Evolutionary conservation across 176 grass and related monocot species (phyloP).

Genomic region (Ensete glaucum): DNA sequence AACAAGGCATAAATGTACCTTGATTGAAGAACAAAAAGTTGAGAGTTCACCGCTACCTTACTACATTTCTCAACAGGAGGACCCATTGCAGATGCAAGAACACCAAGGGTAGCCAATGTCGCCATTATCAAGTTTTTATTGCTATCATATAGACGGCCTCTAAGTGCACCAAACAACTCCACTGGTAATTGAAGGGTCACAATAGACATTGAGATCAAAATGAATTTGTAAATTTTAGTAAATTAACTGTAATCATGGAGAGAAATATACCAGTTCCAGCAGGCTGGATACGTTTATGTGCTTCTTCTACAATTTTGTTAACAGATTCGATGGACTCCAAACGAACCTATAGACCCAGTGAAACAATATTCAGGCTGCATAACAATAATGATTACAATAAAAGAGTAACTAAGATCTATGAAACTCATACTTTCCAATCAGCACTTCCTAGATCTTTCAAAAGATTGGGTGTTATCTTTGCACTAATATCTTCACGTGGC

Average conservation of each 20-base stretch:
- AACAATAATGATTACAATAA: not conserved
- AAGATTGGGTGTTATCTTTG: slow-evolving; percentile 74
- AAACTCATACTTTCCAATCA: slow-evolving; percentile 78
- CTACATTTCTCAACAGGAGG: slow-evolving; percentile 88
- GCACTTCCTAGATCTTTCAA: slow-evolving; percentile 81
- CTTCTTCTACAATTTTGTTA: slow-evolving; percentile 97
- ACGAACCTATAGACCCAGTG: slow-evolving; percentile 47
- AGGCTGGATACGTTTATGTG: slow-evolving; percentile 93
- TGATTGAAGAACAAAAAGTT: not conserved
- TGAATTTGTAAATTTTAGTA: not conserved
- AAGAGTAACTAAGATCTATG: not conserved
- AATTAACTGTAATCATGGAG: not conserved
- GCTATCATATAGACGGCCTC: slow-evolving; percentile 77
- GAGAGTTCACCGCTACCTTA: slow-evolving; percentile 44
- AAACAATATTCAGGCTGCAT: slow-evolving; percentile 1
- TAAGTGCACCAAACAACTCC: slow-evolving; percentile 75
- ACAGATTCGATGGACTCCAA: slow-evolving; percentile 79
- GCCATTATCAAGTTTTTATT: slow-evolving; percentile 98
- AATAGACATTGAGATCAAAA: not conserved
- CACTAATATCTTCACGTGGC: slow-evolving; percentile 86
- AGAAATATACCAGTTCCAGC: slow-evolving; percentile 62
- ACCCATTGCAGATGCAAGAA: slow-evolving; percentile 85
- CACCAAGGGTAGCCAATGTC: slow-evolving; percentile 68
- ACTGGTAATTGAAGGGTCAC: slow-evolving; percentile 35
- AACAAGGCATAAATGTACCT: not conserved